Base-by-base conservation (phyloP, 2,329 filamentous ascomycete genomes). In the Neonectria punicea region DNA sequence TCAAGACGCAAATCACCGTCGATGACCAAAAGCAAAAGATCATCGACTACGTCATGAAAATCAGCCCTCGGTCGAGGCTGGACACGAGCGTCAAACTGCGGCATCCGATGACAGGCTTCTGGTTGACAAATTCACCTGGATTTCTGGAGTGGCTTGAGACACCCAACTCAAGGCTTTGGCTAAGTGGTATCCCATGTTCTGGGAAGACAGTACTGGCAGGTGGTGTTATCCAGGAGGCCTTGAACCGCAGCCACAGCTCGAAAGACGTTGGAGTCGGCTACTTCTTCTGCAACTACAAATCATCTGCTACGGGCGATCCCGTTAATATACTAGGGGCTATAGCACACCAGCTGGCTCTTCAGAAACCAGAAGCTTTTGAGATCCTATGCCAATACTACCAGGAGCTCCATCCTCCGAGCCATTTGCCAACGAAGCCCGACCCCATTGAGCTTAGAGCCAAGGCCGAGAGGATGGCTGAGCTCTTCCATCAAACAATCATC, bases 191-290 rank as follows among this genome's bases (percentile, higher is more conserved):
- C 3, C 65, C 67, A 0, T 61, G 69, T 1, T 46, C 49, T 14
- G 61, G 67, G 1, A 71, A 71, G 34, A 62, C 69, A 0, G 1
- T 70, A 7, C 20, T 71, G 0, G 65, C 69, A 0, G 60, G 62
- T 3, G 47, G 56, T 0, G 58, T 47, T 0, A 50, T 65, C 1
- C 58, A 65, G 5, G 58, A 71, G 16, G 56, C 43, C 1, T 22
- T 68, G 6, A 2, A 22, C 5, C 18, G 5, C 5, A 53, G 16
- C 7, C 9, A 39, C 10, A 0, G n/a, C 9, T 34, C n/a, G 2
- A 4, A 41, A 28, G 20, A 18, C 5, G 47, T 6, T 2, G 59
- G 51, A 0, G 43, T 25, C 3, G 61, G 36, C 0, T 65, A 64
- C 5, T 65, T 67, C 5, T 65, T 67, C 9, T 71, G 61, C 16